phyloP scores from a whole-genome alignment of 164 flowering plant species.

The Vitis cinerea region DNA sequence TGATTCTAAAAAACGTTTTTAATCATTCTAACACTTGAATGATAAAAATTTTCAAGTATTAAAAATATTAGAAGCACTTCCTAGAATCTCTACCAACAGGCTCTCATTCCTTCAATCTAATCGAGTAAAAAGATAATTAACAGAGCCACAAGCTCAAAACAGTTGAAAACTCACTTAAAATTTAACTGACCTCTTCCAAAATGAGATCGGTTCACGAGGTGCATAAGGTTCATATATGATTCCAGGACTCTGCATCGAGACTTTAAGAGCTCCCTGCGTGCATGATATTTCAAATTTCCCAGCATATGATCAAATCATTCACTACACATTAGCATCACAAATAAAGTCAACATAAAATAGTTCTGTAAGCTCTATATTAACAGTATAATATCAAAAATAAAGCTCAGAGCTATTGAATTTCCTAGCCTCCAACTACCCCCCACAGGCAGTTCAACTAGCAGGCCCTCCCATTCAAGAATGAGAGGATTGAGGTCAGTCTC shows the following conservation, averaged over 20 bases:
- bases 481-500: too few relatives aligned
- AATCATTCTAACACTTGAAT: too few relatives aligned
- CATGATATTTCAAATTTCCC: constrained; percentile 1
- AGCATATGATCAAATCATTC: background rate
- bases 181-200: constrained; percentile 70
- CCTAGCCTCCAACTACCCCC: background rate
- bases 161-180: background rate
- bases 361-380: background rate
- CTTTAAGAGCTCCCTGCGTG: constrained; percentile 64
- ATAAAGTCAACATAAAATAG: background rate
- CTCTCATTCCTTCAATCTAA: background rate
- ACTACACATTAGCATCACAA: constrained; percentile 2
- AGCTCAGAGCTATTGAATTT: background rate
- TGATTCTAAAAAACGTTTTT: too few relatives aligned
- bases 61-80: too few relatives aligned
- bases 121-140: background rate
- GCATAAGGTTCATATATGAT: constrained; percentile 86
- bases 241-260: constrained; percentile 85
- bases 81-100: too few relatives aligned
- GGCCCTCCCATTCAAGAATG: too few relatives aligned
- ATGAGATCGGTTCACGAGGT: constrained; percentile 67
- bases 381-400: background rate
- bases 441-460: too few relatives aligned
- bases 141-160: background rate
- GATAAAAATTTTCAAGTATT: too few relatives aligned